A percentile compares a stretch with the other conserved stretches of the same genome.
These are phyloP conservation scores for Ricinus communis DNA, from an alignment of 345 rosid genomes.

Conservation along the genomic window DNA sequence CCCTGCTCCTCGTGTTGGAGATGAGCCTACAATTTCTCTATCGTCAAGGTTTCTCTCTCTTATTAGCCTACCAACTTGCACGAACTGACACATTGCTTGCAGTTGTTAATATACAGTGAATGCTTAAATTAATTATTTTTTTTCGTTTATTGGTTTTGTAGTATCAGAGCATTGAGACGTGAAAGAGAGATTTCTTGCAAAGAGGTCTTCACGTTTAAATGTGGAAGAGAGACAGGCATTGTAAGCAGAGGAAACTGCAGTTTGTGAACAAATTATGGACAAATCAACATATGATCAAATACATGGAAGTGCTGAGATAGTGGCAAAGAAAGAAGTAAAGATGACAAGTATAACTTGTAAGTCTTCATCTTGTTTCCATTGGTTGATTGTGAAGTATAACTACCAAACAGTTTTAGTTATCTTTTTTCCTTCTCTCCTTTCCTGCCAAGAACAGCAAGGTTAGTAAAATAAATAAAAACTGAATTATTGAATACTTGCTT, in stretches of 20 bases:
- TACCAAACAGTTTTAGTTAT: too few species aligned
- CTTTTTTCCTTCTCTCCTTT: too few species aligned
- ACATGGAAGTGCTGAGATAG: constrained; percentile 92
- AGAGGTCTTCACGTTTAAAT: constrained; percentile 68
- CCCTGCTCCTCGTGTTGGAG: constrained; percentile 69
- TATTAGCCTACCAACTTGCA: too few species aligned
- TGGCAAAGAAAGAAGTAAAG: constrained; percentile 52
- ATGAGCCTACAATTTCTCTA: constrained; percentile 68
- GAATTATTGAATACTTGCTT: too few species aligned
- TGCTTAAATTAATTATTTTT: too few species aligned
- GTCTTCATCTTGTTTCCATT: constrained; percentile 7
- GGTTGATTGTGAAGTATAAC: too few species aligned
- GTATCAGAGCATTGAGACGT: constrained; percentile 76
- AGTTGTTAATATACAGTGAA: background rate
- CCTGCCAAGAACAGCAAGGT: too few species aligned
- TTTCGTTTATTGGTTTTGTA: constrained; percentile 26
- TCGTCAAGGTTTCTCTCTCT: constrained; percentile 59
- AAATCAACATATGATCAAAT: constrained; percentile 82
- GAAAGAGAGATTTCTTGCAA: constrained; percentile 95
- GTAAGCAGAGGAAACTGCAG: constrained; percentile 92
- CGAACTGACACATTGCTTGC: background rate
- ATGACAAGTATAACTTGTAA: too few species aligned
- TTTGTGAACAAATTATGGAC: constrained; percentile 95
- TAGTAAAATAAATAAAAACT: too few species aligned
- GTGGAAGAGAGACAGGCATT: constrained; percentile 78